A percentile compares a stretch with the other conserved stretches of the same genome.
These are phyloP conservation scores for Moricandia moricandioides DNA, from an alignment of 345 rosid species.

Conservation along the genomic window DNA sequence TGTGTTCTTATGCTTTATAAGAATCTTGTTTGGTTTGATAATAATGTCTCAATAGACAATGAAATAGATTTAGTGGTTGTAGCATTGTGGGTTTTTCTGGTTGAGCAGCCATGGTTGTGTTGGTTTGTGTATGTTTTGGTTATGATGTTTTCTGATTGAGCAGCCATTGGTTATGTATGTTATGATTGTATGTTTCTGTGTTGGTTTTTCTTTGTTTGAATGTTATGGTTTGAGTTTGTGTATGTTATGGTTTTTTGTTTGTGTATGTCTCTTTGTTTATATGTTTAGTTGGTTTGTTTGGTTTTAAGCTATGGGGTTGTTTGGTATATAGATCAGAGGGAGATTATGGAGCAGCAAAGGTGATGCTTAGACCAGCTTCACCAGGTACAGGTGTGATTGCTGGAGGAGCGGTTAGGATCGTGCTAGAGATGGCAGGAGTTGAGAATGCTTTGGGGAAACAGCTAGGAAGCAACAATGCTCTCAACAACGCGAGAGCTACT, in stretches of 20 bases:
- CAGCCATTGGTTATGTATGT: too few relatives aligned
- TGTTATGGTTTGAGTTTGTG: not conserved
- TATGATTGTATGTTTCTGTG: too few relatives aligned
- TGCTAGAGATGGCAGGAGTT: slow-evolving; percentile 91
- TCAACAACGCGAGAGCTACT: slow-evolving; percentile 89
- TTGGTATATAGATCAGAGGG: slow-evolving; percentile 63
- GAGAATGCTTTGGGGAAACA: slow-evolving; percentile 87
- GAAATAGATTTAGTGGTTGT: not conserved
- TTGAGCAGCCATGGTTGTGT: not conserved
- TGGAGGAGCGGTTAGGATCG: slow-evolving; percentile 88
- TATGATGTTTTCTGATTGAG: too few relatives aligned
- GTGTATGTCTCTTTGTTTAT: not conserved
- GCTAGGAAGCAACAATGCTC: slow-evolving; percentile 71
- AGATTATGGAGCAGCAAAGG: slow-evolving; percentile 80
- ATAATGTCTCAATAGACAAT: not conserved
- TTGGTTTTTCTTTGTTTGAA: too few relatives aligned
- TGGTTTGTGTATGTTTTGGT: not conserved
- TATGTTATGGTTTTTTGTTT: not conserved
- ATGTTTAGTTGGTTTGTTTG: not conserved
- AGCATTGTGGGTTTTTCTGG: not conserved
- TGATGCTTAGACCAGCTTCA: slow-evolving; percentile 93
- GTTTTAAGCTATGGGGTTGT: not conserved
- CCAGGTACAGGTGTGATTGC: slow-evolving; percentile 96
- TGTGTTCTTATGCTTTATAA: not conserved
- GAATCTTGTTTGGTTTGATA: not conserved